phyloP scores from a whole-genome alignment of 2,329 filamentous ascomycete genomes.

The Cercospora janseana region DNA sequence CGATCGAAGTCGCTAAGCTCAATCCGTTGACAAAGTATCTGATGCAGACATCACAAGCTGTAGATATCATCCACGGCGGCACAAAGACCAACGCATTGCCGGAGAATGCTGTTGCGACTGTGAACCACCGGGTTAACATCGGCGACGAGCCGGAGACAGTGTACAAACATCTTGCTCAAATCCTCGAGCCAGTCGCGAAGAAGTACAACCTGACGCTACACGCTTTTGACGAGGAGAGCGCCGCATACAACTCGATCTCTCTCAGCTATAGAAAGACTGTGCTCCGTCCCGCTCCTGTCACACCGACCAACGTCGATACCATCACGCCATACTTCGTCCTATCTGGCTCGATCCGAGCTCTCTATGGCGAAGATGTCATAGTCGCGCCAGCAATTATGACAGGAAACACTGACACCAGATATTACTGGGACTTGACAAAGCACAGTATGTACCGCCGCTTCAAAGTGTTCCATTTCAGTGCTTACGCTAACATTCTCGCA shows the following conservation, averaged over 20 bases:
- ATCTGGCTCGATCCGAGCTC: conserved; percentile 45
- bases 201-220: conserved; percentile 51
- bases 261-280: conserved; percentile 30
- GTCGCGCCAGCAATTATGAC: conserved; percentile 40
- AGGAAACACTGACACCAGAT: conserved; percentile 39
- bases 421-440: conserved; percentile 39
- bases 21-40: conserved; percentile 50
- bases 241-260: conserved; percentile 36
- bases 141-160: conserved; percentile 51
- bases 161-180: conserved; percentile 47
- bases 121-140: conserved; percentile 59
- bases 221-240: conserved; percentile 47
- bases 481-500: neutral
- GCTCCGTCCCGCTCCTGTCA: conserved; percentile 37
- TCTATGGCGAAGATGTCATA: conserved; percentile 45
- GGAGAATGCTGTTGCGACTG: conserved; percentile 52
- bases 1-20: conserved; percentile 40
- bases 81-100: conserved; percentile 60
- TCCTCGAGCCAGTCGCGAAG: conserved; percentile 49
- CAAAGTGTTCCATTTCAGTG: neutral
- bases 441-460: conserved; percentile 26
- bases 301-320: conserved; percentile 39
- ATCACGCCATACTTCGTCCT: conserved; percentile 37
- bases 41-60: conserved; percentile 58
- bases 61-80: conserved; percentile 55